Percentiles rank a stretch among this genome's conserved stretches.
phyloP scores from a whole-genome alignment of 2,329 filamentous ascomycete genomes.

The Helicocarpus griseus region DNA sequence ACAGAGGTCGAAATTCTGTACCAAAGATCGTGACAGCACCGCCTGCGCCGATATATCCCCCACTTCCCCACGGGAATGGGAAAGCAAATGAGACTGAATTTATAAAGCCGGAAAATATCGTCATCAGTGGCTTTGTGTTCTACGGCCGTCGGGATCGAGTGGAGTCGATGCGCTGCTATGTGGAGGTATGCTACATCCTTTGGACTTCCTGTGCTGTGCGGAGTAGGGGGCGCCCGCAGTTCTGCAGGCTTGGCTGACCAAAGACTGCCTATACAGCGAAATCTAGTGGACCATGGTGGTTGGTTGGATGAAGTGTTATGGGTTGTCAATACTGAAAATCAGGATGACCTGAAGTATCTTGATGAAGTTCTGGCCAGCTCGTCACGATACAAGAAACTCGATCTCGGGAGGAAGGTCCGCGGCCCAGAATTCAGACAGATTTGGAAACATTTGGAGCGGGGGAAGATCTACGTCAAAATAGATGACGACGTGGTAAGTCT shows the following conservation, averaged over 20 bases:
- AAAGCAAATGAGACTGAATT: not conserved
- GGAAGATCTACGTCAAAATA: conserved; percentile 36
- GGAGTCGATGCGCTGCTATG: conserved; percentile 40
- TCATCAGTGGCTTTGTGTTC: conserved; percentile 39
- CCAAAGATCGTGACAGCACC: not conserved
- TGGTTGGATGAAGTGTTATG: conserved; percentile 36
- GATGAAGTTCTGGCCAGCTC: conserved; percentile 25
- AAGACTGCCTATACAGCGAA: conserved; percentile 32
- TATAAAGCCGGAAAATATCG: conserved; percentile 5
- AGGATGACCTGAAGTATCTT: conserved; percentile 29
- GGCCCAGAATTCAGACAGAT: conserved; percentile 26
- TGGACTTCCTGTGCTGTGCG: too few species aligned
- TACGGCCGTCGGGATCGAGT: conserved; percentile 37
- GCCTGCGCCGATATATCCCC: not conserved
- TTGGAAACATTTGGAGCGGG: conserved; percentile 16
- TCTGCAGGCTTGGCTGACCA: conserved; percentile 11
- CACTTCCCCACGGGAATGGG: not conserved
- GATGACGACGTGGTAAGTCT: conserved; percentile 35
- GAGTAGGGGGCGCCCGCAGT: conserved; percentile 1
- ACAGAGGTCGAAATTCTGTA: not conserved
- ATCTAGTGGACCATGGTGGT: conserved; percentile 31
- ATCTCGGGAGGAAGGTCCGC: conserved; percentile 25
- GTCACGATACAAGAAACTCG: conserved; percentile 30
- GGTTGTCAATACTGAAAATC: conserved; percentile 29
- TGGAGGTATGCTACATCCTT: conserved; percentile 22